Percentiles rank a stretch among this genome's conserved stretches.
phyloP scores from a whole-genome alignment of 23 red algal species.

The Chondrus crispus region DNA sequence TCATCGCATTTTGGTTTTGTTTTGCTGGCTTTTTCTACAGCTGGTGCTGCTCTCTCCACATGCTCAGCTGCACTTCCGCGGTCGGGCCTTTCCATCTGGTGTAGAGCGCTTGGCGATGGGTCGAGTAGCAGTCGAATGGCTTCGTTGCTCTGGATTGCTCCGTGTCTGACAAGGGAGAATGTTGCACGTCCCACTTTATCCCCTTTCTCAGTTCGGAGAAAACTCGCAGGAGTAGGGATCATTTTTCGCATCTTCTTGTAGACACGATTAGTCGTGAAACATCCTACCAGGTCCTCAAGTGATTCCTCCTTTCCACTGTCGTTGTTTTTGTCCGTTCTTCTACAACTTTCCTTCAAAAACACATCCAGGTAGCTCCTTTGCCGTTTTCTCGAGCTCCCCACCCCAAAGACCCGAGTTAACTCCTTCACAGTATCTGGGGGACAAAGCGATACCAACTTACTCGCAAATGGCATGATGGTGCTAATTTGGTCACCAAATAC shows the following conservation, averaged over 20 bases:
- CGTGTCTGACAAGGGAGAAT: too few species aligned
- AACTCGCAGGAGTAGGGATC: neutral
- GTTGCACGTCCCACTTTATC: neutral
- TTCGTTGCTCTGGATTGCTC: too few species aligned
- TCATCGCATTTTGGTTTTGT: neutral
- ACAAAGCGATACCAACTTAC: neutral
- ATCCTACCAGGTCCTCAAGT: too few species aligned
- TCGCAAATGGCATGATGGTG: constrained; percentile 38
- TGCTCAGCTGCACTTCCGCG: neutral
- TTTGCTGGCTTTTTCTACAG: neutral
- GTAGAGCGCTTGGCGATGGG: neutral
- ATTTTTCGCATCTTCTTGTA: neutral
- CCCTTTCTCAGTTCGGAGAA: neutral
- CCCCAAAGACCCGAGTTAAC: constrained; percentile 7
- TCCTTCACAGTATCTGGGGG: constrained; percentile 23
- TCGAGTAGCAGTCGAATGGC: too few species aligned
- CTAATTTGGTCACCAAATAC: constrained; percentile 59
- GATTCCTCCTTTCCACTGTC: neutral
- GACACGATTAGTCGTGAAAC: neutral
- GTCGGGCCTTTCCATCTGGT: neutral
- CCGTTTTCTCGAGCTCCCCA: neutral
- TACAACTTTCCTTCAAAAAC: neutral
- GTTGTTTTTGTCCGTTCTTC: neutral
- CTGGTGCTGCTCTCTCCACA: neutral
- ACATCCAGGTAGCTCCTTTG: neutral